These are phyloP conservation scores for Mychonastes homosphaera DNA, from an alignment of 139 green algal genomes.

Conservation along the genomic window DNA sequence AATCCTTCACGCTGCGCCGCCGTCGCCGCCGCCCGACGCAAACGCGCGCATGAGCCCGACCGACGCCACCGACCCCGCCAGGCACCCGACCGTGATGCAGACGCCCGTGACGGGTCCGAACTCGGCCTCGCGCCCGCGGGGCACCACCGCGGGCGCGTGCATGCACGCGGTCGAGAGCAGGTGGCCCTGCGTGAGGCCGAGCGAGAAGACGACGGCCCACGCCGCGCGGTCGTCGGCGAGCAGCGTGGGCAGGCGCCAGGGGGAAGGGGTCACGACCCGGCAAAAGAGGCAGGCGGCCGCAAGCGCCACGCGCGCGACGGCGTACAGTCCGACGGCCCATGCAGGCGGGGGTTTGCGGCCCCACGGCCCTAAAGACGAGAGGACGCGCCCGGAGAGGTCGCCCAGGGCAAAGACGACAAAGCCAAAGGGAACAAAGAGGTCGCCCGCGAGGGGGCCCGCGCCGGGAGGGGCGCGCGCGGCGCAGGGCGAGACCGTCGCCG, in stretches of 20 bases:
- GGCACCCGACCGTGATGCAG: constrained; percentile 14
- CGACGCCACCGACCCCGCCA: constrained; percentile 1
- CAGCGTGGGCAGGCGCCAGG: constrained; percentile 19
- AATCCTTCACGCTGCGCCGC: too few relatives aligned
- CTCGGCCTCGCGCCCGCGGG: constrained; percentile 10
- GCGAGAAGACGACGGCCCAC: constrained; percentile 12
- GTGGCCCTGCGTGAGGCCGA: constrained; percentile 31
- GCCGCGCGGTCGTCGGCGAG: constrained; percentile 14
- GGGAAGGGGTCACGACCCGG: constrained; percentile 19
- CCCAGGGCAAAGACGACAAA: constrained; percentile 26
- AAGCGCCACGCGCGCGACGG: constrained; percentile 9
- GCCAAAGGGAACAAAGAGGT: constrained; percentile 25
- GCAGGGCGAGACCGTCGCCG: constrained; percentile 19
- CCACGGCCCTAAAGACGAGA: constrained; percentile 18
- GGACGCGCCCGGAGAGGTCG: constrained; percentile 21
- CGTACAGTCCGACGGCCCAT: constrained; percentile 11
- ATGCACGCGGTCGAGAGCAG: constrained; percentile 23
- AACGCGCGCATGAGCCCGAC: not conserved
- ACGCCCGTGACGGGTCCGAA: constrained; percentile 21
- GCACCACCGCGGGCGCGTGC: constrained; percentile 24
- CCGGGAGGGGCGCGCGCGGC: not conserved
- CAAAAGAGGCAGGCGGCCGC: constrained; percentile 20
- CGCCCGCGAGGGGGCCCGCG: constrained; percentile 14
- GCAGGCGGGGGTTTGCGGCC: constrained; percentile 7
- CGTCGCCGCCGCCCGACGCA: not conserved